These are phyloP conservation scores for Alectoria sarmentosa DNA, from an alignment of 495 filamentous ascomycete genomes.

Conservation along the genomic window DNA sequence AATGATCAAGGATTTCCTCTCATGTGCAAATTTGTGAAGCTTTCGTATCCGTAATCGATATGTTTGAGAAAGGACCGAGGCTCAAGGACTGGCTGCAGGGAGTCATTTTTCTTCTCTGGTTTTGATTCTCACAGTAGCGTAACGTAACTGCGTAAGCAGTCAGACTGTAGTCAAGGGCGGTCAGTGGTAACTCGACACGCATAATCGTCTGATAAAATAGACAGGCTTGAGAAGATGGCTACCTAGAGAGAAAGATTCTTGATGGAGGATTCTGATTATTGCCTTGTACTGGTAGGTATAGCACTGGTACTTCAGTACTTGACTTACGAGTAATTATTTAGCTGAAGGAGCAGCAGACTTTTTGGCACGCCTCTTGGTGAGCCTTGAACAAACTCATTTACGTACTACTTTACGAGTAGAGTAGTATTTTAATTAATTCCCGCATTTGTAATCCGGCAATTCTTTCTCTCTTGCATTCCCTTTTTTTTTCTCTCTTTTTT, in stretches of 20 bases:
- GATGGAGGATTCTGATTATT: too few relatives aligned
- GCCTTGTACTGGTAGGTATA: too few relatives aligned
- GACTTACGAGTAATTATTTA: too few relatives aligned
- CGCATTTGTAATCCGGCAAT: too few relatives aligned
- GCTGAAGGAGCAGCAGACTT: too few relatives aligned
- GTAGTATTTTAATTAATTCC: too few relatives aligned
- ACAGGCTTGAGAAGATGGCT: not conserved
- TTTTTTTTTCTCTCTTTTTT: too few relatives aligned
- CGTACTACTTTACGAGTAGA: too few relatives aligned
- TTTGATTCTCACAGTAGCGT: not conserved
- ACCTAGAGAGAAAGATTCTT: not conserved
- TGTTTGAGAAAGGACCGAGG: not conserved
- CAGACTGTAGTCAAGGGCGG: not conserved
- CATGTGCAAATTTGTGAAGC: not conserved
- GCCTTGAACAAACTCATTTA: too few relatives aligned
- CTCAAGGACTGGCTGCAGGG: not conserved
- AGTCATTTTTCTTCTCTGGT: not conserved
- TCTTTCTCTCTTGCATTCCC: not conserved
- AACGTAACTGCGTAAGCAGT: not conserved
- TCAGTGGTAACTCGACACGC: conserved; percentile 12
- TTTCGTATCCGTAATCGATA: not conserved
- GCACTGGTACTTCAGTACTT: too few relatives aligned
- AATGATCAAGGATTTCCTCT: not conserved
- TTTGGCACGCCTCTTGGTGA: too few relatives aligned
- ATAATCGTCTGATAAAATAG: not conserved